Evolutionary conservation across 805 yeast genomes (phyloP).

Genomic region (Pichia paraexigua): DNA sequence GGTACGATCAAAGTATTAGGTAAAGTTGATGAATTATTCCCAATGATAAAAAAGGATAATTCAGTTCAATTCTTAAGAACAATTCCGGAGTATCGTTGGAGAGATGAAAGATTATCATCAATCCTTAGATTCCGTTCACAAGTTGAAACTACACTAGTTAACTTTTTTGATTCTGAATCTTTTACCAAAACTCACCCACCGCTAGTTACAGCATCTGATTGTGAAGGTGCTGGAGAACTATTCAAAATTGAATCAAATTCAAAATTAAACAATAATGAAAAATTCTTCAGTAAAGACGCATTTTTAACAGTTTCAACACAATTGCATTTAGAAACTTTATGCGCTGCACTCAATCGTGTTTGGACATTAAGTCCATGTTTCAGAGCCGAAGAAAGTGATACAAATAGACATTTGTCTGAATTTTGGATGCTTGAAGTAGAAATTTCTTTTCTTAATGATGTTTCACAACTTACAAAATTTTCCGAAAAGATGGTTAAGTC

Average conservation of each 20-base stretch:
- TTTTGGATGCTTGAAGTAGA: constrained; percentile 99
- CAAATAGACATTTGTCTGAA: constrained; percentile 86
- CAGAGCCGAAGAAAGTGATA: constrained; percentile 87
- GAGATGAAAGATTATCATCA: constrained; percentile 57
- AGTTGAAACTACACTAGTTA: constrained; percentile 45
- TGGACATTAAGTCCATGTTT: constrained; percentile 91
- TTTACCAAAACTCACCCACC: constrained; percentile 83
- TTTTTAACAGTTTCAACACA: constrained; percentile 88
- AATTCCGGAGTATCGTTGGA: constrained; percentile 72
- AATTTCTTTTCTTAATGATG: constrained; percentile 52
- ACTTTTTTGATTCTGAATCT: constrained; percentile 44
- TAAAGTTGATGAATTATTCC: constrained; percentile 53
- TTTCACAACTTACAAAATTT: constrained; percentile 54
- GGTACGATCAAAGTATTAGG: constrained; percentile 46
- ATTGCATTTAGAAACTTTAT: constrained; percentile 75
- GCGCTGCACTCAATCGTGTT: constrained; percentile 67
- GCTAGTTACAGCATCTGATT: constrained; percentile 77
- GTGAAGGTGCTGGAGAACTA: constrained; percentile 97
- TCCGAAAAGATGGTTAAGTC: constrained; percentile 63
- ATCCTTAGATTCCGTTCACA: constrained; percentile 66
- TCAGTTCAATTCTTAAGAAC: constrained; percentile 58
- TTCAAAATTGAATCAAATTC: constrained; percentile 44
- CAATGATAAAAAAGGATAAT: constrained; percentile 76
- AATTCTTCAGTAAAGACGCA: constrained; percentile 59
- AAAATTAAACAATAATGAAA: constrained; percentile 15